Conservation (phyloP, 2,329 filamentous ascomycete species). For the Xylogone sp. region DNA sequence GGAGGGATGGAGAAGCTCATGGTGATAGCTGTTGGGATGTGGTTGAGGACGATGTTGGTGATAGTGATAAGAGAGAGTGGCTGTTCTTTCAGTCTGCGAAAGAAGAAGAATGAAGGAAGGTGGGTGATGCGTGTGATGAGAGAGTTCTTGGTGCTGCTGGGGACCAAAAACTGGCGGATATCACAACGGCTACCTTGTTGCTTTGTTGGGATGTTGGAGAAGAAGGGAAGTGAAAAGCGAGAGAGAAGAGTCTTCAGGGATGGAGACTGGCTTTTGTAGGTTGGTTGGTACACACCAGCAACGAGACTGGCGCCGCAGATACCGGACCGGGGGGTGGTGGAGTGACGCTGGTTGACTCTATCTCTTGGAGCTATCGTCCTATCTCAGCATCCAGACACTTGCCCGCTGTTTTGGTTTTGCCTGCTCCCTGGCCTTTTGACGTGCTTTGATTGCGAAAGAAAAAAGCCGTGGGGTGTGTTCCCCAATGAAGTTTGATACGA, state of each 20-base stretch:
- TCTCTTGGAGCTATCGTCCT: neutral
- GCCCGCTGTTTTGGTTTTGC: neutral
- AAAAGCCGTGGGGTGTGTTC: constrained; percentile 9
- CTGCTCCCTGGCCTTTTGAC: neutral
- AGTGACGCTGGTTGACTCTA: too few relatives aligned
- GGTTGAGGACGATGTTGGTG: neutral
- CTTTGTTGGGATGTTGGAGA: constrained; percentile 2
- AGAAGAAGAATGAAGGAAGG: too few relatives aligned
- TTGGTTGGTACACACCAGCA: constrained; percentile 5
- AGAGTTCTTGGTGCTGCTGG: neutral
- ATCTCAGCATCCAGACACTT: neutral
- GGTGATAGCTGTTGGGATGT: neutral
- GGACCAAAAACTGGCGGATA: too few relatives aligned
- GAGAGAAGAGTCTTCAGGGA: constrained; percentile 2
- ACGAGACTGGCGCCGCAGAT: constrained; percentile 13
- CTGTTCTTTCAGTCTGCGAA: neutral
- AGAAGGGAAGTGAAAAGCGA: constrained; percentile 2
- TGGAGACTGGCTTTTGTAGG: constrained; percentile 5
- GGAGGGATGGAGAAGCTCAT: constrained; percentile 3
- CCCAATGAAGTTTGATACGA: constrained; percentile 3
- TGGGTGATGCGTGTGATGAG: neutral
- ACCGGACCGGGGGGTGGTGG: neutral
- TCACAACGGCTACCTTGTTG: constrained; percentile 1
- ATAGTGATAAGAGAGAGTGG: neutral
- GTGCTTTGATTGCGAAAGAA: neutral